Conservation (phyloP, 75 land plant genomes). For the Cryptomeria japonica region DNA sequence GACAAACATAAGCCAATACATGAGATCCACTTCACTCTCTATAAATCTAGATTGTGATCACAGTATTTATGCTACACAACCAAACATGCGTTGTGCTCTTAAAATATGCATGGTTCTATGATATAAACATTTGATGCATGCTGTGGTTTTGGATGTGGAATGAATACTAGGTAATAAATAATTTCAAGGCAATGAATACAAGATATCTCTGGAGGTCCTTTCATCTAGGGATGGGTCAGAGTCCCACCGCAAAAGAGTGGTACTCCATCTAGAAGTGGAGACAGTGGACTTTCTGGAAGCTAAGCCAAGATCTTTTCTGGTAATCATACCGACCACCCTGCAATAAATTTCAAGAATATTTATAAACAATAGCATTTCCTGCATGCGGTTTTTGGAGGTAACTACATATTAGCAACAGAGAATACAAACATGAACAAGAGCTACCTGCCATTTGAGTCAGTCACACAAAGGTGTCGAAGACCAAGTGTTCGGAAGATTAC, state of each 20-base stretch:
- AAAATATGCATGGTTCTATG: background rate
- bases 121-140: conserved; percentile 4
- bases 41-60: background rate
- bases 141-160: background rate
- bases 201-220: conserved; percentile 21
- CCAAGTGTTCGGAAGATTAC: conserved; percentile 48
- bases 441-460: conserved; percentile 41
- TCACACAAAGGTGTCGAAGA: conserved; percentile 49
- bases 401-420: background rate
- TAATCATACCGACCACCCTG: conserved; percentile 50
- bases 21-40: background rate
- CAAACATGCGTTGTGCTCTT: background rate
- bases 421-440: background rate
- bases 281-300: conserved; percentile 25
- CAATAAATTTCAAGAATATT: conserved; percentile 4
- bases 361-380: background rate
- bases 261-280: conserved; percentile 7
- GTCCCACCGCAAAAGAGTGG: conserved; percentile 9
- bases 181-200: conserved; percentile 33
- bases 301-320: conserved; percentile 36
- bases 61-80: background rate
- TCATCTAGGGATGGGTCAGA: conserved; percentile 12
- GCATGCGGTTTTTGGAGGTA: background rate
- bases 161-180: background rate
- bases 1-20: background rate